Evolutionary conservation across 1,139 yeast genomes (phyloP).

Genomic region (Meyerozyma smithsonii): DNA sequence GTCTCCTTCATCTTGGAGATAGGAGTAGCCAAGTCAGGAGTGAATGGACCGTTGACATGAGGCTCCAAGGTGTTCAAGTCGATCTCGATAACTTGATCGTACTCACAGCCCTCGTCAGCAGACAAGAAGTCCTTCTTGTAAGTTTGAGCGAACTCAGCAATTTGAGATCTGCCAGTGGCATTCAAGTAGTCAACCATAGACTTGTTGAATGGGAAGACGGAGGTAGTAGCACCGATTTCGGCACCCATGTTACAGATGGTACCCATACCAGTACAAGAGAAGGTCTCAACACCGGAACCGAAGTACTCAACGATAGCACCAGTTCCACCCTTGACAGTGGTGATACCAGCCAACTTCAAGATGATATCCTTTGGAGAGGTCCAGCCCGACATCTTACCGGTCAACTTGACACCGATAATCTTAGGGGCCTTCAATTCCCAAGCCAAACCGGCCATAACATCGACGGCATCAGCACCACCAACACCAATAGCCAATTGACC

Average conservation of each 20-base stretch:
- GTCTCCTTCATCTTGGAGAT: conserved; percentile 87
- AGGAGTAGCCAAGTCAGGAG: conserved; percentile 98
- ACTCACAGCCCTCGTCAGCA: conserved; percentile 93
- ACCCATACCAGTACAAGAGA: conserved; percentile 99
- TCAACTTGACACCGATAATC: conserved; percentile 92
- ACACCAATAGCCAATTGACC: conserved; percentile 99
- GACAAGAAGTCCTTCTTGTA: conserved; percentile 74
- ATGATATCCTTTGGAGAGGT: conserved; percentile 98
- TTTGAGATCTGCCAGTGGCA: conserved; percentile 81
- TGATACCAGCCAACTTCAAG: conserved; percentile 91
- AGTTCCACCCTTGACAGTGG: conserved; percentile 99
- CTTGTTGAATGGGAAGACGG: conserved; percentile 94
- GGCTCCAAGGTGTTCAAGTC: conserved; percentile 96
- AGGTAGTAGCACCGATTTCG: conserved; percentile 98
- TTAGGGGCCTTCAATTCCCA: conserved; percentile 99
- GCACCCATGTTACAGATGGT: conserved; percentile 99
- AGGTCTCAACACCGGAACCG: conserved; percentile 94
- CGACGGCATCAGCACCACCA: conserved; percentile 99
- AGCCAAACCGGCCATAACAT: conserved; percentile 90
- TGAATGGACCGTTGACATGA: conserved; percentile 97
- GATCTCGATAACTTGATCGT: conserved; percentile 93
- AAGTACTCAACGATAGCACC: conserved; percentile 97
- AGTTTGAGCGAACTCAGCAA: conserved; percentile 75
- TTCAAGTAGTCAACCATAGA: conserved; percentile 86
- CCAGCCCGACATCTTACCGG: conserved; percentile 97